Evolutionary conservation across 108 stramenopile genomes (phyloP), one percentile per base, ranked within the genome.

Genomic region (Discostella pseudostelligera): DNA sequence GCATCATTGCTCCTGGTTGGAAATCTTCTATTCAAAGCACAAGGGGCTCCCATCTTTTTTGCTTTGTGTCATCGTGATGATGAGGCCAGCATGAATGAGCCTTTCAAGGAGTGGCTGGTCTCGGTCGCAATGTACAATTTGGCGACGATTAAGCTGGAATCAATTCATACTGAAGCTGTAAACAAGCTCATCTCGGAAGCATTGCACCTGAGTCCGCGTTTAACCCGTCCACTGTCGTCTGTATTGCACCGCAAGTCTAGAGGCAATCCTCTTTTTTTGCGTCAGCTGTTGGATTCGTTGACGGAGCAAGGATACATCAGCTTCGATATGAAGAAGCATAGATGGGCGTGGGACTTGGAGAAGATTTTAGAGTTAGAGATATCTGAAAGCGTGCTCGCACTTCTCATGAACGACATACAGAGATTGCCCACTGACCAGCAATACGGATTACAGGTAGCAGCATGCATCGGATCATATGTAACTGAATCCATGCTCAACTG

Each of bases 321-420:
- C 43, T 60, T 69, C 13, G 62, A 57, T 29, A 20, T 59, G 17
- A 40, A 26, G 19, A 21, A 22, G 19, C 48, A 22, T 8, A 21
- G 74, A 40, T 74, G 74, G 74, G 39, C 42, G 0, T 74, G 74
- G 74, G 61, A 74, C 21, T 21, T 70, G 1, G 42, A 69, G 0
- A 67, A 63, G 49, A 45, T 74, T 25, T 8, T 16, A 49, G 62
- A 56, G 16, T 24, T 63, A 24, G 53, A 69, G 21, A 62, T 70
- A 25, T n/a, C 69, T 3, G 69, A 67, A 17, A 63, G 55, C 43
- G 65, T 67, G 48, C 32, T 74, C 25, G 35, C 46, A 12, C 50
- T 70, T 19, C 21, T 74, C 0, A 55, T 44, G 22, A n/a, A 17
- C 0, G 50, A 74, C 35, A 70, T 74, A 50, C 19, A 37, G 14